Evolutionary conservation across 768 basidiomycete species (phyloP), one percentile per base, ranked within the genome.

Genomic region (Mycena floridula): DNA sequence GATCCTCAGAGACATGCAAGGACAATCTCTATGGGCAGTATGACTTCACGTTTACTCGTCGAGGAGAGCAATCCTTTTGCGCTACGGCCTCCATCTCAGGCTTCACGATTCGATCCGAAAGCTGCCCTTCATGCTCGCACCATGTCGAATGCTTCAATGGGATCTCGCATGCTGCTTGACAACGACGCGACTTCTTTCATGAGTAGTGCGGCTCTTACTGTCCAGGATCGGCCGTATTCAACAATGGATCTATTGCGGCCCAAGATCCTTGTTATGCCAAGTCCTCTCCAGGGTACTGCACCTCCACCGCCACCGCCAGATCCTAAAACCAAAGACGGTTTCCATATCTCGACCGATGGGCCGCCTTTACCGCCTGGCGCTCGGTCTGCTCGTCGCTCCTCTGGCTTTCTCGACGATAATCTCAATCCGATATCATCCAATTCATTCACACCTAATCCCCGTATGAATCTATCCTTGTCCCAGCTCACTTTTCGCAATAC

Each of bases 251-350:
- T 95, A 36, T 71, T 95, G 53, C 76, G 92, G 18, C 93, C 93
- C 1, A 92, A 92, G 60, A 74, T 92, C n/a, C 81, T 96, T 37
- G 81, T 96, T 49, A 95, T 96, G 93, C 93, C 93, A 8, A 86
- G 85, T 49, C 89, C 90, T 2, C 67, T 95, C 27, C 87, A 93
- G 54, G 65, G 70, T 41, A 56, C 67, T 15, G 54, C 61, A 27
- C 50, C 61, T 22, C 50, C 63, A 18, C 50, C 69, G 15, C 59
- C 67, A n/a, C 55, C 67, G 36, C 47, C 69, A 13, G 50, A 54
- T 32, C 57, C 56, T 3, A 63, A 59, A 30, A 54, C 69, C 25
- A 66, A 71, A 38, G 77, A 77, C 39, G 83, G 82, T 7, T 86
- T 89, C 59, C 70, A 78, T 58, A 59, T 72, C 37, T 75, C 81